Evolutionary conservation across 2,329 filamentous ascomycete genomes (phyloP), one percentile per base, ranked within the genome.

Genomic region (Spiromastix sp.): DNA sequence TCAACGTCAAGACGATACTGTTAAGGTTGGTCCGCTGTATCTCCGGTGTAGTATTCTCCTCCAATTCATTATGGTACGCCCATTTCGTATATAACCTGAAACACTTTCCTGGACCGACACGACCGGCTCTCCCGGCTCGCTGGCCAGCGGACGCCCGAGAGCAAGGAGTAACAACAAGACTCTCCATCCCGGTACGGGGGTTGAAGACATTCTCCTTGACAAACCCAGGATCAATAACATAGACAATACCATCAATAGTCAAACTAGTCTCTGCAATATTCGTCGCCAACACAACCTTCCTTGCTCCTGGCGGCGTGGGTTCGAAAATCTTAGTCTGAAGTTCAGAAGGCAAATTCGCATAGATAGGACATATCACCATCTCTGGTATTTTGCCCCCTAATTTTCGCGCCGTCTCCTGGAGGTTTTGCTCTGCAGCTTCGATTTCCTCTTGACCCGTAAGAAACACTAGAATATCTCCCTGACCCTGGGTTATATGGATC

Each of bases 261-360:
- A 98, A 64, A 66, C 79, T 86, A 0, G 91, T 98, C 58, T 98
- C 91, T 2, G 91, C 91, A 57, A 98, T 96, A 54, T 98, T 98
- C 2, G 91, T 96, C 0, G 89, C 86, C 24, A 96, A 64, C 0
- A 98, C 85, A 0, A 96, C 85, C 55, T 96, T 98, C 18, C 91
- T 74, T 0, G 83, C 80, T 12, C 80, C 80, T 0, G 81, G 75
- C 0, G 91, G 89, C 0, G 89, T 93, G 0, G 87, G 86, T 49
- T 94, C 85, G 50, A 98, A 98, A 45, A 96, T 94, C 55, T 89
- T 89, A 31, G 81, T 76, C 55, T 98, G 91, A 1, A 93, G 64
- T 39, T 96, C 87, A 0, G 85, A 86, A 0, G 87, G 87, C 25
- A 98, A 63, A 50, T 93, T 94, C 50, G 86, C 84, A 54, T 98